Evolutionary conservation across 73 alveolate species (phyloP).

Genomic region (Tetrahymena elliotti): DNA sequence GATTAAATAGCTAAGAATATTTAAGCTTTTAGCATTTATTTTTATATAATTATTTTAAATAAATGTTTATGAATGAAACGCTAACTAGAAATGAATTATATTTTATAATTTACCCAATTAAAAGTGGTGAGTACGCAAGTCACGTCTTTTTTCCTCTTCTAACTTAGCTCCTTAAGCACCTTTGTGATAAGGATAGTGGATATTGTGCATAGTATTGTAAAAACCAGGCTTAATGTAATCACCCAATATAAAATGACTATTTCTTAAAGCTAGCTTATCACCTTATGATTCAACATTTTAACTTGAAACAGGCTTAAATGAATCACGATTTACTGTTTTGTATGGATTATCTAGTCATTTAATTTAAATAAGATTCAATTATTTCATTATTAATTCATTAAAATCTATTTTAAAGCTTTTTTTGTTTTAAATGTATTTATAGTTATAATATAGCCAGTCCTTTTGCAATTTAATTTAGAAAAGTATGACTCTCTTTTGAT

Average conservation of each 20-base stretch:
- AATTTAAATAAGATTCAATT: no score
- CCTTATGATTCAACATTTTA: not conserved
- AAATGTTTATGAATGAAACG: no score
- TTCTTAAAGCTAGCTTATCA: conserved; percentile 24
- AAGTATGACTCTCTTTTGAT: not conserved
- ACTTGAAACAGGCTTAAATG: not conserved
- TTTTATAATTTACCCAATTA: not conserved
- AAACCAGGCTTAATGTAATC: conserved; percentile 8
- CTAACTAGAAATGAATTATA: not conserved
- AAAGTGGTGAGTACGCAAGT: not conserved
- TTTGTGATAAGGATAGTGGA: not conserved
- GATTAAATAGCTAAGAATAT: no score
- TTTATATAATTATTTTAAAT: no score
- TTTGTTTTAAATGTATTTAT: no score
- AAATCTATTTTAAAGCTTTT: no score
- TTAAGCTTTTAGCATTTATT: no score
- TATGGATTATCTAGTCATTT: not conserved
- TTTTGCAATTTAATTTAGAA: no score
- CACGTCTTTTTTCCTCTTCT: not conserved
- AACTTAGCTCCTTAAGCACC: not conserved
- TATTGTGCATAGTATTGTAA: not conserved
- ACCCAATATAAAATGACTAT: conserved; percentile 38
- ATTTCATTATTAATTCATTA: no score
- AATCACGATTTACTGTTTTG: not conserved
- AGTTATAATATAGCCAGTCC: no score